Percentiles rank a stretch among this genome's conserved stretches.
phyloP scores from a whole-genome alignment of 148 eudicot species.

The Chenopodium berlandieri region DNA sequence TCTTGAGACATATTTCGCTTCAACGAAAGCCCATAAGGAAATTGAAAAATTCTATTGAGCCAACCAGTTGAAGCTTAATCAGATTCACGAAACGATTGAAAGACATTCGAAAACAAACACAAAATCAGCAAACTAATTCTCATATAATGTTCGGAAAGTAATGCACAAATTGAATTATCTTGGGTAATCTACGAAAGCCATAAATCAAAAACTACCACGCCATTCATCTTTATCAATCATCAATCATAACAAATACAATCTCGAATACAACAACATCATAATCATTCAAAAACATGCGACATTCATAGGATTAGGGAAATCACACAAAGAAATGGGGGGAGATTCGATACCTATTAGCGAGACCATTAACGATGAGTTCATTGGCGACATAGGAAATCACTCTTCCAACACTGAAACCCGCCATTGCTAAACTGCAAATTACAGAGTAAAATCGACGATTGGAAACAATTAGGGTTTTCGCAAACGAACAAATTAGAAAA shows the following conservation, averaged over 20 bases:
- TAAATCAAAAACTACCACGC: neutral
- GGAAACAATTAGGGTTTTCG: conserved; percentile 4
- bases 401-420: conserved; percentile 66
- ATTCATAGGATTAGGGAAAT: neutral
- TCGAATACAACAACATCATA: too few species aligned
- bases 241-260: too few species aligned
- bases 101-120: neutral
- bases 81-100: neutral
- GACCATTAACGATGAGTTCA: conserved; percentile 62
- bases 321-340: neutral
- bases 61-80: conserved; percentile 28
- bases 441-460: neutral
- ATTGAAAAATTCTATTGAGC: conserved; percentile 13
- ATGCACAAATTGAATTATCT: too few species aligned
- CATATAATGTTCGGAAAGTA: too few species aligned
- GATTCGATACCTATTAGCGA: conserved; percentile 61
- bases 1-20: conserved; percentile 16
- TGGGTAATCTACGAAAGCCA: conserved; percentile 8
- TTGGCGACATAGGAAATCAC: conserved; percentile 65
- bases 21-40: conserved; percentile 30
- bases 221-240: neutral
- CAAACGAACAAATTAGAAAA: neutral
- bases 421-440: conserved; percentile 38
- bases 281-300: too few species aligned
- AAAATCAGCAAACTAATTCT: too few species aligned